Conservation (phyloP, 352 stramenopile species). For the Globisporangium polare region DNA sequence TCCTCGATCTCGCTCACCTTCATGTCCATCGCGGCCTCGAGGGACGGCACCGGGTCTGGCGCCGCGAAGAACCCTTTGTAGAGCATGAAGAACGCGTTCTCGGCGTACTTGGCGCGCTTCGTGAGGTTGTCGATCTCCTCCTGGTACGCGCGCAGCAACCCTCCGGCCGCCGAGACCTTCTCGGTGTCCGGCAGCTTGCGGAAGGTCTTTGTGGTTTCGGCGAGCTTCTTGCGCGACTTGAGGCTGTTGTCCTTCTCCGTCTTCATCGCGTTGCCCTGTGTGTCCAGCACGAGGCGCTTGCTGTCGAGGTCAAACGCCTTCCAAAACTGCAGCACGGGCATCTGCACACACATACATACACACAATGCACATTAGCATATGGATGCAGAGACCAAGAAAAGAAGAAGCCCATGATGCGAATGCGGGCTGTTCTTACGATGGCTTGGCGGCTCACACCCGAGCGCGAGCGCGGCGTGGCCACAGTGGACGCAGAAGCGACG, state of each 20-base stretch:
- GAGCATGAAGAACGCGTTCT: constrained; percentile 87
- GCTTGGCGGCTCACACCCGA: constrained; percentile 22
- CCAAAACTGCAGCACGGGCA: constrained; percentile 78
- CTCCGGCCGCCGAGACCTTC: constrained; percentile 50
- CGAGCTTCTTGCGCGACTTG: constrained; percentile 79
- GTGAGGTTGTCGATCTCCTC: constrained; percentile 92
- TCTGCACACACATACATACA: constrained; percentile 15
- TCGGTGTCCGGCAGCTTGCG: constrained; percentile 67
- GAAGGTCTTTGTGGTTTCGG: constrained; percentile 83
- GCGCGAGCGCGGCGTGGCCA: constrained; percentile 10
- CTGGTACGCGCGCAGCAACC: constrained; percentile 87
- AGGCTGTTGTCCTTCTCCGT: constrained; percentile 80
- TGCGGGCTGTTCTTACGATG: constrained; percentile 19
- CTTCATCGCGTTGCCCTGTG: constrained; percentile 77
- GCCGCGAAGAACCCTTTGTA: constrained; percentile 87
- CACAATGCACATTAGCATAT: not conserved
- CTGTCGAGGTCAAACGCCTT: constrained; percentile 86
- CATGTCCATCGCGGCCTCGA: constrained; percentile 55
- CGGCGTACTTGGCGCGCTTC: constrained; percentile 87
- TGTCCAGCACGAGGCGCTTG: constrained; percentile 75
- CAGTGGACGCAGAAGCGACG: not conserved
- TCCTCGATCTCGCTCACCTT: constrained; percentile 83
- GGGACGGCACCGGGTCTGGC: constrained; percentile 71
- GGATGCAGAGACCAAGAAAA: not conserved
- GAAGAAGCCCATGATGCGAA: not conserved